Base-by-base conservation (phyloP, 371 early-diverging fungal genomes). In the Phascolomyces articulosus region DNA sequence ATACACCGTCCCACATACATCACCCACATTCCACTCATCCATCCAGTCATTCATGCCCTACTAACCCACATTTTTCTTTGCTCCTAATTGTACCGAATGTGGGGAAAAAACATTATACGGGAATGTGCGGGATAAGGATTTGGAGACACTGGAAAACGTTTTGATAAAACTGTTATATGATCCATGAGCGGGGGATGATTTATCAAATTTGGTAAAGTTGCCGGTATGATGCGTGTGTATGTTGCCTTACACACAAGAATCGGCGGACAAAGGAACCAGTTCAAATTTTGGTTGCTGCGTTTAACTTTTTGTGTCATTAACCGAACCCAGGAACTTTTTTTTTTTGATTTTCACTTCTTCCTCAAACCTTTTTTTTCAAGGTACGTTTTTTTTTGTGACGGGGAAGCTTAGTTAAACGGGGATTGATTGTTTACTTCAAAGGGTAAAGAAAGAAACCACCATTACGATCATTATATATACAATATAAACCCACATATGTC, bases 61-160 rank as follows among this genome's bases (percentile, higher is more conserved):
- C 4, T 44, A 44, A 18, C 38, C 13, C 38, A 9, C 38, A 6
- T 13, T 38, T 38, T 38, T 6, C 38, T 38, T 38, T 13, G 6
- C 38, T 13, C 38, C 6, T 38, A 6, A 44, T 13, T 44, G 44
- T n/a, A 15, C 4, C 57, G 31, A 38, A 57, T 57, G 40, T 57
- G 57, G 57, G 57, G 34, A 38, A 40, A 38, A 21, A 28, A 40
- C 8, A 34, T 34, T 9, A 34, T 9, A 34, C 44, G 60, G 60
- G 60, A 59, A 59, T 21, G 41, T 59, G 60, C 60, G 60, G 60
- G 60, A 59, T 28, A 26, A 51, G 8, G 26, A 51, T 51, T 44
- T 18, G 44, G 51, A 51, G 24, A 15, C 10, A 41, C 60, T n/a
- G 41, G 60, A 47, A 47, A 59, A 15, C 15, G 29, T 38, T 41